Base-by-base conservation (phyloP, 306 rosid genomes). In the Alnus glutinosa region DNA sequence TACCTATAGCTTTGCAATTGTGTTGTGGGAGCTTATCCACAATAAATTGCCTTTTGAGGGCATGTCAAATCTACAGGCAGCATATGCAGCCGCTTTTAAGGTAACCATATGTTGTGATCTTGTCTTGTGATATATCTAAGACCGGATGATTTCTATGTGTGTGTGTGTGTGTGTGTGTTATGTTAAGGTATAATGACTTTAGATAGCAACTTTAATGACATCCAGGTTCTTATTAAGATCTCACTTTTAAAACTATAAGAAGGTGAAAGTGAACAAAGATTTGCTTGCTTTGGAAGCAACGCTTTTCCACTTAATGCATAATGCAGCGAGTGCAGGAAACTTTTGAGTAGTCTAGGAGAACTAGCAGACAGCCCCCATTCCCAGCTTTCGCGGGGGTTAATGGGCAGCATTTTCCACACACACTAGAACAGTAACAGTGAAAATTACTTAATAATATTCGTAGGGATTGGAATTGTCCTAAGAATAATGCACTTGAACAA, bases 71-170 rank as follows among this genome's bases (percentile, higher is more conserved):
- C 82, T 94, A 70, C 98, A 94, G 76, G 98, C 97, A 7, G 98
- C 97, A n/a, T 94, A 94, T 62, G 98, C 97, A 48, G 98, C 97
- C 57, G 98, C 97, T 58, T 94, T 94, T 75, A 94, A 94, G 98
- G 98, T 92, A 88, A 11, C 59, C 63, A 51, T 14, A 68, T 68
- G n/a, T 66, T 79, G 44, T 57, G 47, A 19, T 59, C 12, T 68
- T 3, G 72, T 42, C 32, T 68, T 66, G 37, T 66, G 30, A 68
- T 68, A 39, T 42, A 68, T 68, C 34, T 44, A 42, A 42, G 15
- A 68, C 7, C 6, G 32, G 51, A 39, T 16, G 72, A n/a, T 3
- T 9, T 66, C 49, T 42, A 14, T n/a, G 42, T 39, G 44, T 39
- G 44, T 39, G 44, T 39, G 44, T 39, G 44, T 67, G 50, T 5